These are phyloP conservation scores for Solanum pennellii DNA, from an alignment of 257 asterid genomes.

Conservation along the genomic window DNA sequence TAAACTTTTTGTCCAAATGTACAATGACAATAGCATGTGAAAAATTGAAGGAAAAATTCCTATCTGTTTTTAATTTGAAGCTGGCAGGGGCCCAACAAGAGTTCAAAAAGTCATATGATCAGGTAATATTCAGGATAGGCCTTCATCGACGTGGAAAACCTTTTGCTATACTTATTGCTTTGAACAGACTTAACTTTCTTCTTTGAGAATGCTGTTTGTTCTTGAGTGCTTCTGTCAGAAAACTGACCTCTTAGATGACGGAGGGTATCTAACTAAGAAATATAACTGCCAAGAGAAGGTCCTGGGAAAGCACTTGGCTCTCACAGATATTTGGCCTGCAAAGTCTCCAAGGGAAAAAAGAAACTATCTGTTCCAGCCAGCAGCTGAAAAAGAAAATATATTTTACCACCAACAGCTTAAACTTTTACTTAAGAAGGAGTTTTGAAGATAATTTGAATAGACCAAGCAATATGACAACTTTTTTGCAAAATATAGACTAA, in stretches of 20 bases:
- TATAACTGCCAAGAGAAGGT: not conserved
- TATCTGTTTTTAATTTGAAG: constrained; percentile 52
- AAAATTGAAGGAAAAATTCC: constrained; percentile 58
- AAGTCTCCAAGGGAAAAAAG: not conserved
- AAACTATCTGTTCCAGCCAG: not conserved
- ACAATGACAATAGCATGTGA: constrained; percentile 44
- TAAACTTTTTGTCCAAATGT: constrained; percentile 12
- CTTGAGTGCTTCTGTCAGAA: not conserved
- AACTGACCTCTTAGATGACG: not conserved
- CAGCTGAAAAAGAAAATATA: not conserved
- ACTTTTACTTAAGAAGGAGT: not conserved
- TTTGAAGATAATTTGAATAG: not conserved
- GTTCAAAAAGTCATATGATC: constrained; percentile 62
- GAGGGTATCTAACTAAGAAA: not conserved
- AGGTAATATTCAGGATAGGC: constrained; percentile 43
- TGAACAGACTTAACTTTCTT: not conserved
- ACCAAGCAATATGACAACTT: not conserved
- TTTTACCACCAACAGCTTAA: not conserved
- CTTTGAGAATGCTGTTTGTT: not conserved
- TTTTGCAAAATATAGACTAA: not conserved
- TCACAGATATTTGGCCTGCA: not conserved
- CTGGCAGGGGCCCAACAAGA: constrained; percentile 67
- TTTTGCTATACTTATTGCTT: not conserved
- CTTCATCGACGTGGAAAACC: not conserved
- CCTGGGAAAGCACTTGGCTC: not conserved